Evolutionary conservation across 2,329 filamentous ascomycete genomes (phyloP), one percentile per base, ranked within the genome.

Genomic region (Epicoccum nigrum): DNA sequence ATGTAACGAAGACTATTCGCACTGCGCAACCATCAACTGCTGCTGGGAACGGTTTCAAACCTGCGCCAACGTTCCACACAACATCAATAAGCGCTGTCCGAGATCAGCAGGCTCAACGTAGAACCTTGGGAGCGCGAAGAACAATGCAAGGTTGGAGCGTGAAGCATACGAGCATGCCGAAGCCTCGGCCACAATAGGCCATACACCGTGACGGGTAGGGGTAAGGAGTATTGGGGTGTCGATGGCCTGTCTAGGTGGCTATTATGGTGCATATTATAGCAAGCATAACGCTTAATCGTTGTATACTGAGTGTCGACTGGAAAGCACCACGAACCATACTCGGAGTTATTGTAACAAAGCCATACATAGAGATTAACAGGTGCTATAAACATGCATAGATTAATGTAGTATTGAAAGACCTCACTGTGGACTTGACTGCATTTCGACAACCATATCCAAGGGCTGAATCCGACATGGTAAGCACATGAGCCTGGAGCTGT

Each of bases 61-160:
- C 73, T 4, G 76, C 75, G 1, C 67, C 70, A 4, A 77, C 76
- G 1, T 69, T 78, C 17, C 77, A 79, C 57, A 74, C 66, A 0
- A 79, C 77, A 2, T 76, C 74, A 4, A 70, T 78, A 63, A 66
- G 47, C 15, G 53, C 62, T 38, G 45, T 70, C 43, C 61, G 66
- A 33, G 63, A 45, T 33, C 60, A 64, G 9, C 44, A 59, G 41
- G 64, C 62, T 27, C 71, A 66, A 40, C 75, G 74, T 56, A 78
- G 70, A 60, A 82, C 79, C n/a, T 56, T 83, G 46, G 81, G 81
- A 1, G 73, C 80, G 52, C 73, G 77, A 51, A 69, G 77, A 45
- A 78, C 74, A 44, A 75, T 83, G 72, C 75, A 80, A 55, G 77
- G 78, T 2, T 83, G 81, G 81, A 74, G 64, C 45, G 71, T 71